Percentiles rank a stretch among this genome's conserved stretches.
Evolutionary conservation across 1,284 basidiomycete species (phyloP).

Genomic region (Cryptococcus sp.): DNA sequence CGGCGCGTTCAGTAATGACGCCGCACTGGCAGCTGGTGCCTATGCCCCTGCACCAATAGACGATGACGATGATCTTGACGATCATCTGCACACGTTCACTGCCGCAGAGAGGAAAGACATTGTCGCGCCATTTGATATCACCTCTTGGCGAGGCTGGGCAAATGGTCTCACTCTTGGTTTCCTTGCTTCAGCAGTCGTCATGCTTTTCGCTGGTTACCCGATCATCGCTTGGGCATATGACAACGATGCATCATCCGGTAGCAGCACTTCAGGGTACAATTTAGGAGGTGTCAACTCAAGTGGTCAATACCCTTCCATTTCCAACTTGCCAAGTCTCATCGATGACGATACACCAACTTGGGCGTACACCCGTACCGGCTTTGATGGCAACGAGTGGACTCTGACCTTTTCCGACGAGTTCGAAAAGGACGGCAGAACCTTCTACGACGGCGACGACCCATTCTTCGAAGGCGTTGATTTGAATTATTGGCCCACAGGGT

Average conservation of each 20-base stretch:
- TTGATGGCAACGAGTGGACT: constrained; percentile 65
- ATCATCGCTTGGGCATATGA: constrained; percentile 63
- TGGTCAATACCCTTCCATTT: constrained; percentile 63
- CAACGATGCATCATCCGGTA: constrained; percentile 33
- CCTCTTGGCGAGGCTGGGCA: constrained; percentile 48
- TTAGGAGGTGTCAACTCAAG: constrained; percentile 74
- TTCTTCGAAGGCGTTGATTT: constrained; percentile 56
- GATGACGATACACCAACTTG: constrained; percentile 66
- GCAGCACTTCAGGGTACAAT: constrained; percentile 58
- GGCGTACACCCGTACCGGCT: constrained; percentile 64
- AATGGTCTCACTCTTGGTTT: constrained; percentile 60
- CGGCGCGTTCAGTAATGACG: background rate
- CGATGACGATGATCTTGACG: constrained; percentile 55
- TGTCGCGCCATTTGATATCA: constrained; percentile 53
- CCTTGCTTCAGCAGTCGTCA: constrained; percentile 55
- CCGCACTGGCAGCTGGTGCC: constrained; percentile 4
- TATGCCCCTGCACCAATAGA: constrained; percentile 11
- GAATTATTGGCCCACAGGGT: constrained; percentile 58
- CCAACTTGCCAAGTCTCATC: constrained; percentile 64
- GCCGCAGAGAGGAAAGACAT: constrained; percentile 34
- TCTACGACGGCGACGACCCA: constrained; percentile 57
- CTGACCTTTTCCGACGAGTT: constrained; percentile 89
- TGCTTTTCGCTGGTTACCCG: constrained; percentile 77
- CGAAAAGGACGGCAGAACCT: constrained; percentile 63
- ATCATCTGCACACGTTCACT: constrained; percentile 61